phyloP scores from a whole-genome alignment of 768 basidiomycete species.

The Pleurotus tuoliensis region DNA sequence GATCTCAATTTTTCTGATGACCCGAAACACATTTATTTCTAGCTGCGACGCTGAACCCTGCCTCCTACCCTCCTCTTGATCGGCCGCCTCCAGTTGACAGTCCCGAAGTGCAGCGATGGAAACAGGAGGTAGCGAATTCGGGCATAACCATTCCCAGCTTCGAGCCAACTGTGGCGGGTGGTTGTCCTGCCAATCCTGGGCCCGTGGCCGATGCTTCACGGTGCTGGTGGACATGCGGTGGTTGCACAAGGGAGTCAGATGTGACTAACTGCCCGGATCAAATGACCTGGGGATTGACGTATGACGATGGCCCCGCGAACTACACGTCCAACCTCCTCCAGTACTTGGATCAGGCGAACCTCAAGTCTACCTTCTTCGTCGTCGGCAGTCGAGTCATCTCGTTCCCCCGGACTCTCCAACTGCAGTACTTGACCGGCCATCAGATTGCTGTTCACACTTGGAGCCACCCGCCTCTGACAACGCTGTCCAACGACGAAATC shows the following conservation, averaged over 20 bases:
- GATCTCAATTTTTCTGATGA: not conserved
- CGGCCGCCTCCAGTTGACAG: conserved; percentile 54
- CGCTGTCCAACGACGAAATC: conserved; percentile 71
- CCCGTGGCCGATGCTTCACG: conserved; percentile 50
- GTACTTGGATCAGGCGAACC: conserved; percentile 58
- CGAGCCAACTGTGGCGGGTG: conserved; percentile 38
- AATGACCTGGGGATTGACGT: conserved; percentile 52
- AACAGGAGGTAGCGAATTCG: conserved; percentile 51
- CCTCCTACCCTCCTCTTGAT: conserved; percentile 70
- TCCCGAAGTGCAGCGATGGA: conserved; percentile 67
- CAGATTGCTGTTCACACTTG: conserved; percentile 71
- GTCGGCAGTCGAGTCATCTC: conserved; percentile 80
- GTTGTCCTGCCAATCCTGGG: conserved; percentile 54
- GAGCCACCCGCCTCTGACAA: conserved; percentile 73
- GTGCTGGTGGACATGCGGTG: conserved; percentile 83
- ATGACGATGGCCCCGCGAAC: conserved; percentile 78
- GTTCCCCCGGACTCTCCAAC: conserved; percentile 64
- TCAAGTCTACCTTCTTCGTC: conserved; percentile 85
- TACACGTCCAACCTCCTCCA: conserved; percentile 72
- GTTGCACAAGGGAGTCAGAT: conserved; percentile 65
- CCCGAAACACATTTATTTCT: conserved; percentile 1
- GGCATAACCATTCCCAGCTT: conserved; percentile 59
- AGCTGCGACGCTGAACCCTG: conserved; percentile 42
- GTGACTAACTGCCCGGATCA: conserved; percentile 72
- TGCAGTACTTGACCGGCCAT: conserved; percentile 74